Percentiles rank a stretch among this genome's conserved stretches.
Conservation (phyloP, 176 grass and related monocot genomes). For the Ampelocalamus luodianensis region DNA sequence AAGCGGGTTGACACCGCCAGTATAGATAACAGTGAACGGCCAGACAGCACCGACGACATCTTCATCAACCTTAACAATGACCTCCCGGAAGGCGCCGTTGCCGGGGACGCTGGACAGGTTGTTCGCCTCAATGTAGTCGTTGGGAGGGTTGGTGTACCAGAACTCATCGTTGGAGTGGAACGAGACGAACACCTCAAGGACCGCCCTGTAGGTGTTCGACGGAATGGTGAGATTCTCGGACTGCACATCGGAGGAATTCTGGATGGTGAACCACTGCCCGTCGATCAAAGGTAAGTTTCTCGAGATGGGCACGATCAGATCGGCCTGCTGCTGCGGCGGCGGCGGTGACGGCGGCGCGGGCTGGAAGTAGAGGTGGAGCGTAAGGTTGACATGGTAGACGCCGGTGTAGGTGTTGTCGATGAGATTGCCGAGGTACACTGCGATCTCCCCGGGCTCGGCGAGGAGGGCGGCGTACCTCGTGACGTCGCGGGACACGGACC, state of each 20-base stretch:
- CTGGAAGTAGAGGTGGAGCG: constrained; percentile 69
- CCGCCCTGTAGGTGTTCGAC: no score
- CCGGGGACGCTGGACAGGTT: no score
- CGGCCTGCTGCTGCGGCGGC: no score
- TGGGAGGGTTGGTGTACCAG: no score
- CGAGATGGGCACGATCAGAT: constrained; percentile 62
- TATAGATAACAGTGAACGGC: constrained; percentile 87
- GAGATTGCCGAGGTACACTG: constrained; percentile 74
- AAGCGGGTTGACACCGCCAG: no score
- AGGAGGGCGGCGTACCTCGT: constrained; percentile 72
- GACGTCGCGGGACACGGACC: constrained; percentile 77
- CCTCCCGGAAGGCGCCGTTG: constrained; percentile 52
- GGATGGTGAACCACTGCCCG: constrained; percentile 27
- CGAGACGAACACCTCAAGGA: no score
- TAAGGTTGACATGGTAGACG: constrained; percentile 69
- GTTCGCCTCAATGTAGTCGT: no score
- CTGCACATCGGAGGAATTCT: no score
- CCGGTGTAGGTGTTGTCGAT: constrained; percentile 70
- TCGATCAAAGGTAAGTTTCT: constrained; percentile 65
- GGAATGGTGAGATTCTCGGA: no score
- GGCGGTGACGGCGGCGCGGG: background rate
- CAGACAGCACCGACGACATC: constrained; percentile 79
- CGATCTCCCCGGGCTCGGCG: constrained; percentile 40
- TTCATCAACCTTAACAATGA: constrained; percentile 65
- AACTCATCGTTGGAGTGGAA: no score